Conservation (phyloP, 306 rosid species). For the Dicorynia guianensis region DNA sequence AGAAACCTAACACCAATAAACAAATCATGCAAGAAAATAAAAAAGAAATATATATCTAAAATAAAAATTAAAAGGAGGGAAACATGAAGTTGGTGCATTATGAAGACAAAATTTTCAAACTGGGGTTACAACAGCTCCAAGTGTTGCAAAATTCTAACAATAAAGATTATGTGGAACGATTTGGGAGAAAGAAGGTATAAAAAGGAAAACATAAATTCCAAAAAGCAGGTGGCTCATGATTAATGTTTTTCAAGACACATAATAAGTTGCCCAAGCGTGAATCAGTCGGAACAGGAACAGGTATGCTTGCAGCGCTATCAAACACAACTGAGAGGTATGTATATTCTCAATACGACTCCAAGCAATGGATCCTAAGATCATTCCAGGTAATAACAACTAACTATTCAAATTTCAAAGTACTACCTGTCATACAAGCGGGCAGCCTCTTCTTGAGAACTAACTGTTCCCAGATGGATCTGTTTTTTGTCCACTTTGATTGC, state of each 20-base stretch:
- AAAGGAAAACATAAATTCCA: not conserved
- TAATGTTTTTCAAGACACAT: not conserved
- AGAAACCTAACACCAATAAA: not conserved
- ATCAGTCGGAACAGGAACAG: conserved; percentile 14
- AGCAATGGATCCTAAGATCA: conserved; percentile 10
- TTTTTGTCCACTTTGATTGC: conserved; percentile 97
- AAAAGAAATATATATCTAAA: not conserved
- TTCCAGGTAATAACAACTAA: conserved; percentile 1
- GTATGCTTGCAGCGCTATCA: conserved; percentile 13
- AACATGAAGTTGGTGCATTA: conserved; percentile 1
- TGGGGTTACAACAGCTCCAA: not conserved
- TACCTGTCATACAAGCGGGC: conserved; percentile 92
- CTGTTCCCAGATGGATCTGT: conserved; percentile 95
- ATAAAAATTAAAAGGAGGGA: not conserved
- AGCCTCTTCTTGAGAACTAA: conserved; percentile 95
- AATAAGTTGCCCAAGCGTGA: not conserved
- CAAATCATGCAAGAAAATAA: not conserved
- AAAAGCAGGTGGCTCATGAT: not conserved
- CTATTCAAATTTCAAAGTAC: conserved; percentile 29
- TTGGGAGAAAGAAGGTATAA: conserved; percentile 8
- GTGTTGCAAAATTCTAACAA: not conserved
- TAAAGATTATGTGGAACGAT: conserved; percentile 11
- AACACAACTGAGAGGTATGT: conserved; percentile 10
- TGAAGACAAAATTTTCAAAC: not conserved
- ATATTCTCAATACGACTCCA: conserved; percentile 10